A percentile compares a stretch with the other conserved stretches of the same genome.
Conservation (phyloP, 352 stramenopile genomes). For the Phytopythium cucurbitacearum region DNA sequence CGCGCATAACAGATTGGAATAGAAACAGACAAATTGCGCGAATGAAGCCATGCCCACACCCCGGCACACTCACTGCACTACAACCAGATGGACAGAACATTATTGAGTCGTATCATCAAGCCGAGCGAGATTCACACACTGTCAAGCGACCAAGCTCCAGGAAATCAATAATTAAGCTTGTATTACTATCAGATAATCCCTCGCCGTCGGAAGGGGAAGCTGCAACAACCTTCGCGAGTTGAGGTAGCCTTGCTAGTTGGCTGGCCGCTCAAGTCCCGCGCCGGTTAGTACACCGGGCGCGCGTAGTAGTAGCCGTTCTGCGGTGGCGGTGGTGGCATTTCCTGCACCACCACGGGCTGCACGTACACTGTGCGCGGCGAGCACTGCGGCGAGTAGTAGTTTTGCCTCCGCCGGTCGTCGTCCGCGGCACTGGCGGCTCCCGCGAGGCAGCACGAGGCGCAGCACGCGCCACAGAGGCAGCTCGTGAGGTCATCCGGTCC, state of each 20-base stretch:
- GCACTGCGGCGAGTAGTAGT: constrained; percentile 10
- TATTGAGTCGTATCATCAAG: too few relatives aligned
- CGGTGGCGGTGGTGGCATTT: constrained; percentile 11
- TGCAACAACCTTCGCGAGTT: too few relatives aligned
- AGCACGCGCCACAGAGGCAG: constrained; percentile 18
- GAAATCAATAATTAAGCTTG: too few relatives aligned
- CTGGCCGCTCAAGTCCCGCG: background rate
- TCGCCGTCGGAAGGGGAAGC: too few relatives aligned
- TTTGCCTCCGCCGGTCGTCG: constrained; percentile 15
- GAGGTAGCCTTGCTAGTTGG: background rate
- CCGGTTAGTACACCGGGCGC: background rate
- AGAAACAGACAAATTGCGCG: too few relatives aligned
- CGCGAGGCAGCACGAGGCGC: constrained; percentile 19
- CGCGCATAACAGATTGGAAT: too few relatives aligned
- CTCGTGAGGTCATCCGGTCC: constrained; percentile 18
- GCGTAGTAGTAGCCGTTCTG: constrained; percentile 20
- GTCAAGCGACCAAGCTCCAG: too few relatives aligned
- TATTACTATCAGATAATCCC: too few relatives aligned
- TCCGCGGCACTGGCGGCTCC: constrained; percentile 10
- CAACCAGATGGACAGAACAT: too few relatives aligned
- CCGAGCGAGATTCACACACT: too few relatives aligned
- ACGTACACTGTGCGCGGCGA: constrained; percentile 28
- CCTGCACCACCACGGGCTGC: constrained; percentile 28
- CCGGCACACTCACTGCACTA: too few relatives aligned
- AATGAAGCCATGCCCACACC: too few relatives aligned